Percentiles rank a stretch among this genome's conserved stretches.
phyloP scores from a whole-genome alignment of 2,329 filamentous ascomycete genomes.

The Xylaria digitata region DNA sequence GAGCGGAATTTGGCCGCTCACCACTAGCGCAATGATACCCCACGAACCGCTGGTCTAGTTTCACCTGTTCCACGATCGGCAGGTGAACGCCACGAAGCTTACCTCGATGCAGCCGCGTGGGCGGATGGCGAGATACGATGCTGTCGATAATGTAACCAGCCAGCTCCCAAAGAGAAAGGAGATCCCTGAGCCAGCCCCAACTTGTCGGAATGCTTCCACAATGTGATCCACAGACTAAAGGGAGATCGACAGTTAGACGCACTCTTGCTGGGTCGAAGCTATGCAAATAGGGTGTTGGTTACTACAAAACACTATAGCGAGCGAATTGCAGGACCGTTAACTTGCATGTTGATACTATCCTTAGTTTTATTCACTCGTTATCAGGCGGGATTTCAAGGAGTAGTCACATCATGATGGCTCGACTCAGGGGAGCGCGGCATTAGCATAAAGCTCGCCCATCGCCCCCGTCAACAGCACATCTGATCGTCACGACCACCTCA shows the following conservation, averaged over 20 bases:
- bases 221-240: conserved; percentile 8
- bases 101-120: conserved; percentile 17
- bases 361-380: conserved; percentile 22
- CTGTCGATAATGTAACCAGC: conserved; percentile 16
- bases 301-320: conserved; percentile 12
- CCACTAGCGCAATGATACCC: conserved; percentile 24
- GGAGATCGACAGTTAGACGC: conserved; percentile 30
- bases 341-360: conserved; percentile 28
- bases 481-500: conserved; percentile 2
- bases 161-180: conserved; percentile 21
- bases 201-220: conserved; percentile 26
- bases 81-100: conserved; percentile 36
- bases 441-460: conserved; percentile 28
- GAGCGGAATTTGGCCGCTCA: conserved; percentile 36
- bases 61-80: conserved; percentile 36
- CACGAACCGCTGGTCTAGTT: conserved; percentile 18
- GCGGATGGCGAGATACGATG: conserved; percentile 16
- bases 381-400: conserved; percentile 4
- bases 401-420: conserved; percentile 14
- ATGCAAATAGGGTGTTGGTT: conserved; percentile 10
- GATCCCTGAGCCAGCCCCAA: conserved; percentile 11
- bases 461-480: conserved; percentile 11
- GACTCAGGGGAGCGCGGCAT: conserved; percentile 5
- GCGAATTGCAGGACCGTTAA: conserved; percentile 26
- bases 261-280: conserved; percentile 1